Evolutionary conservation across 176 grass and related monocot species (phyloP).

Genomic region (Rhynchospora pubera): DNA sequence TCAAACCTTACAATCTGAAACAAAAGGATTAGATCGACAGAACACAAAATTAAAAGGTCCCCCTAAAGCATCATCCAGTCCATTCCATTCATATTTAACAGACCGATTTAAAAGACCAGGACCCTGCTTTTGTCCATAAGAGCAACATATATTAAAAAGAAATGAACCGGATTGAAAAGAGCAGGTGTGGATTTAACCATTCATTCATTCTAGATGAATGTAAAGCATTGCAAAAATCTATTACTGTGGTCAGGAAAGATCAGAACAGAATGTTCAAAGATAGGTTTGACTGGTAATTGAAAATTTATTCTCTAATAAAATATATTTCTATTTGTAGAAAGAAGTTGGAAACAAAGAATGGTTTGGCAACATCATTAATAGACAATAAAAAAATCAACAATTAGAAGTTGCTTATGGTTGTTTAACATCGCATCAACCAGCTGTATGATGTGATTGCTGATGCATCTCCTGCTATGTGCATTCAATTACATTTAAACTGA

Average conservation of each 20-base stretch:
- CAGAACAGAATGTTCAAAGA: conserved; percentile 8
- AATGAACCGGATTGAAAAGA: too few species aligned
- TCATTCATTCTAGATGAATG: not conserved
- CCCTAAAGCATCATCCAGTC: too few species aligned
- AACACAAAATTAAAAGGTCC: too few species aligned
- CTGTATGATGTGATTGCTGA: conserved; percentile 14
- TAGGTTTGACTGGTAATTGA: not conserved
- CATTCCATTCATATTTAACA: too few species aligned
- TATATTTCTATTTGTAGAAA: conserved; percentile 8
- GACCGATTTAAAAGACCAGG: too few species aligned
- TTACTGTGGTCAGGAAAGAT: not conserved
- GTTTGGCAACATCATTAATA: not conserved
- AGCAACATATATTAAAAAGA: too few species aligned
- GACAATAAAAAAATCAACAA: not conserved
- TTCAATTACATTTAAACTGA: conserved; percentile 11
- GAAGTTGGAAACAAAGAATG: not conserved
- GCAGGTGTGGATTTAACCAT: too few species aligned
- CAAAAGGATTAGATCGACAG: too few species aligned
- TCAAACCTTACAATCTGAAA: too few species aligned
- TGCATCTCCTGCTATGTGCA: not conserved
- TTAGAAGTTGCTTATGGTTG: not conserved
- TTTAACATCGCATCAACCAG: conserved; percentile 15
- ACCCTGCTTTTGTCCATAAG: too few species aligned
- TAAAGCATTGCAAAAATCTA: not conserved
- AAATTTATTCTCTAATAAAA: not conserved